A percentile compares a stretch with the other conserved stretches of the same genome.
Evolutionary conservation across 2,329 filamentous ascomycete genomes (phyloP).

Genomic region (Bipolaris cookei): DNA sequence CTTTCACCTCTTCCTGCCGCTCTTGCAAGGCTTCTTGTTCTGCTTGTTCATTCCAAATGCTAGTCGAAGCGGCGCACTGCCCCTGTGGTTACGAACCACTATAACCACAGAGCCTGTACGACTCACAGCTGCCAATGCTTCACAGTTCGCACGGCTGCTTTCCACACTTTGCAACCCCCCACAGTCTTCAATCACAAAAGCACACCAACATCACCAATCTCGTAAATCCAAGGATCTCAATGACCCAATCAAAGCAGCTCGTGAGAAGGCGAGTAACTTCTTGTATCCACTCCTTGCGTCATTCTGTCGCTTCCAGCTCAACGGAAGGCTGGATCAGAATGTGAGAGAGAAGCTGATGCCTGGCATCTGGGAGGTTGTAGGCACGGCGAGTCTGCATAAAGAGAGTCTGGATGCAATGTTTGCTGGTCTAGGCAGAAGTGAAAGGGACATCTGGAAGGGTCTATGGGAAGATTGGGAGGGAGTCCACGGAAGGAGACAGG

Average conservation of each 20-base stretch:
- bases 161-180: constrained; percentile 68
- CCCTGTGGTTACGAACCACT: constrained; percentile 40
- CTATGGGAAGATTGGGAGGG: constrained; percentile 47
- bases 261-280: constrained; percentile 63
- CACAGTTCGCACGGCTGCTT: constrained; percentile 61
- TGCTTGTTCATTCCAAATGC: constrained; percentile 61
- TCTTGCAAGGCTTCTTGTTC: constrained; percentile 62
- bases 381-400: constrained; percentile 39
- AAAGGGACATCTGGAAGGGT: constrained; percentile 47
- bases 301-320: constrained; percentile 62
- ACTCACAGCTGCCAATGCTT: constrained; percentile 54
- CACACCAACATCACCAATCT: constrained; percentile 40
- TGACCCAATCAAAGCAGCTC: constrained; percentile 65
- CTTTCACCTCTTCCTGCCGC: constrained; percentile 63
- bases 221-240: constrained; percentile 54
- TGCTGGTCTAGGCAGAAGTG: constrained; percentile 42
- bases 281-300: constrained; percentile 64
- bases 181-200: constrained; percentile 59
- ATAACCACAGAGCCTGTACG: constrained; percentile 15
- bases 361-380: constrained; percentile 52
- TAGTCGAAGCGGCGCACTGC: constrained; percentile 33
- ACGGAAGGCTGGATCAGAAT: constrained; percentile 55
- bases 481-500: constrained; percentile 30
- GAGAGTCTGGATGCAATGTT: constrained; percentile 48
- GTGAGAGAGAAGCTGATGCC: constrained; percentile 66